Percentiles rank a stretch among this genome's conserved stretches.
phyloP scores from a whole-genome alignment of 139 green algal species.

The Tetradesmus obliquus region DNA sequence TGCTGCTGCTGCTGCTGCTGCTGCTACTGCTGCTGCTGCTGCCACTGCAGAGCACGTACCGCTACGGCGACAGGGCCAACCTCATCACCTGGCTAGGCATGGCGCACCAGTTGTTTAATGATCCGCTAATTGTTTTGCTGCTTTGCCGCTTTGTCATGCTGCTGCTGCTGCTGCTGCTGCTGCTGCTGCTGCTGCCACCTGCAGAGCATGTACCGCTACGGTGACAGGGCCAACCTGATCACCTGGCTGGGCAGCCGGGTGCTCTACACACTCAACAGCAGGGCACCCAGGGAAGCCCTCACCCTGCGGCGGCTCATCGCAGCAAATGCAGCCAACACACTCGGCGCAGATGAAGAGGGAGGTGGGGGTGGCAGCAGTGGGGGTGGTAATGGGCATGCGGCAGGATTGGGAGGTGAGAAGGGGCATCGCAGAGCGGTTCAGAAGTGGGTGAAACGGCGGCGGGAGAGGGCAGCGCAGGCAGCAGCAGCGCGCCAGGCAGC shows the following conservation, averaged over 20 bases:
- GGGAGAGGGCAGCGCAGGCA: not conserved
- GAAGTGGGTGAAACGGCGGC: not conserved
- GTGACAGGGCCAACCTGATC: constrained; percentile 40
- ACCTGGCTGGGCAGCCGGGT: constrained; percentile 38
- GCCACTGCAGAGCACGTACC: constrained; percentile 32
- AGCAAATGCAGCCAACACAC: constrained; percentile 20
- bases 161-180: not conserved
- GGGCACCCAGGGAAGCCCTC: not conserved
- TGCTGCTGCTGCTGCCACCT: not conserved
- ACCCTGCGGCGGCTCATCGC: not conserved
- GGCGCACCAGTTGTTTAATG: no score
- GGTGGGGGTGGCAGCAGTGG: no score
- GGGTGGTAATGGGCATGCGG: not conserved
- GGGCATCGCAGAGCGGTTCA: not conserved
- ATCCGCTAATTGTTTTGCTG: not conserved
- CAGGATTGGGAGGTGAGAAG: not conserved
- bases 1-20: no score
- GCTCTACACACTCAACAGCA: constrained; percentile 18
- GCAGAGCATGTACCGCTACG: constrained; percentile 43
- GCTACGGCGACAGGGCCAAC: constrained; percentile 28
- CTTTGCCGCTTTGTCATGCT: not conserved
- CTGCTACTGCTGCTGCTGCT: not conserved
- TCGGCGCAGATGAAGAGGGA: not conserved
- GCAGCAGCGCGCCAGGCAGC: constrained; percentile 10
- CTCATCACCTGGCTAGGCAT: constrained; percentile 39